Evolutionary conservation across 2,329 filamentous ascomycete genomes (phyloP), one percentile per base, ranked within the genome.

Genomic region (Colletotrichum sp.): DNA sequence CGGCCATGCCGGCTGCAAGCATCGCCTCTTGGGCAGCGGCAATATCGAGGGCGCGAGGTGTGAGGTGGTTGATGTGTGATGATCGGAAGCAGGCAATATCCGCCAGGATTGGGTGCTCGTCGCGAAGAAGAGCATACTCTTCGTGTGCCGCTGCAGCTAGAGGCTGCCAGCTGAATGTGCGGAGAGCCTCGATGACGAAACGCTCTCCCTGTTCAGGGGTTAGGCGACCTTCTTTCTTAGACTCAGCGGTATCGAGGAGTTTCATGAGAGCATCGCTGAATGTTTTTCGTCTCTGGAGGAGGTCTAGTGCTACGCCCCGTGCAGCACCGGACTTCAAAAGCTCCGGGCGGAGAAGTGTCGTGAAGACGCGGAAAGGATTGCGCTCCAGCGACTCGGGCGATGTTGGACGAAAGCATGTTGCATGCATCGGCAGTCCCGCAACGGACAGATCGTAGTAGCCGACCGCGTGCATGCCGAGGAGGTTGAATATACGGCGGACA

Each of bases 31-130:
- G 87, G 1, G 84, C 86, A 0, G 81, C 76, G 12, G 84, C 81
- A 31, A 90, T 90, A 68, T 89, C 84, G 5, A 89, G 79, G 0
- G 87, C 87, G 3, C 87, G 82, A 0, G 88, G 88, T 0, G 88
- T 89, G 3, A 90, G 82, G 68, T 90, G 88, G 73, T 90, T 90
- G 76, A 90, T 87, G 75, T 90, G 88, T 2, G 86, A 80, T 33
- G 81, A 86, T 8, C 75, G 76, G 73, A 84, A 84, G 63, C 78
- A 82, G 0, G 79, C 86, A 55, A 89, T 84, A 69, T 89, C 87
- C 1, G 87, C 87, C 5, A 89, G 78, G 5, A 89, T 80, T 0
- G 87, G 85, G 67, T 88, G 86, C 70, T 87, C 86, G 1, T 76
- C 76, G 11, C 82, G 82, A 3, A 90, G 81, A 4, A 76, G 66